Conservation (phyloP, 2,329 filamentous ascomycete species). For the Scedosporium minutisporum region DNA sequence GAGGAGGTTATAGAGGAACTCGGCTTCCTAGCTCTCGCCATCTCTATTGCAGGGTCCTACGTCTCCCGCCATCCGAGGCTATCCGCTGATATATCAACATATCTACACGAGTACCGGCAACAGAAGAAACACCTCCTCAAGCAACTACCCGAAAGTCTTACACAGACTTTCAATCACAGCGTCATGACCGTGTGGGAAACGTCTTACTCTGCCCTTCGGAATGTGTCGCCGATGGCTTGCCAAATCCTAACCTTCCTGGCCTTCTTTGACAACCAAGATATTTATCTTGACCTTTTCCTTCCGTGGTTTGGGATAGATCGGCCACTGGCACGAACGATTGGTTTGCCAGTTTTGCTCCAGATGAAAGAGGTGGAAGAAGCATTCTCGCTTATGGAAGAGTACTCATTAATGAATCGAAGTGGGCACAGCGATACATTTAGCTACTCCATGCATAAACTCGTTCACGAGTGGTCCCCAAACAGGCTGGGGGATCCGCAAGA, state of each 20-base stretch:
- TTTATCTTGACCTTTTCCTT: not conserved
- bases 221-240: not conserved
- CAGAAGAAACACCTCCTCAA: not conserved
- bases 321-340: not conserved
- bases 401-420: not conserved
- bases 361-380: not conserved
- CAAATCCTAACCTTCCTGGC: not conserved
- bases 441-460: not conserved
- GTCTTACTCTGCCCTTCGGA: not conserved
- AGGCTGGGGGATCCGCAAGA: not conserved
- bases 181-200: not conserved
- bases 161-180: not conserved
- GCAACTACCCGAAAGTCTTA: not conserved
- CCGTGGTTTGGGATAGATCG: not conserved
- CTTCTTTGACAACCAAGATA: not conserved
- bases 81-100: constrained; percentile 4
- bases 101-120: constrained; percentile 5
- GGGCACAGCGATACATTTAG: not conserved
- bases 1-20: not conserved
- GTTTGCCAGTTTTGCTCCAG: not conserved
- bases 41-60: constrained; percentile 7
- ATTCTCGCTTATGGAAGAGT: not conserved
- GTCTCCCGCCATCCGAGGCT: constrained; percentile 4
- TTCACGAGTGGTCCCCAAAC: not conserved
- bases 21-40: constrained; percentile 7